Conservation (phyloP, 1,139 yeast genomes). For the Nakaseomyces delphensis region DNA sequence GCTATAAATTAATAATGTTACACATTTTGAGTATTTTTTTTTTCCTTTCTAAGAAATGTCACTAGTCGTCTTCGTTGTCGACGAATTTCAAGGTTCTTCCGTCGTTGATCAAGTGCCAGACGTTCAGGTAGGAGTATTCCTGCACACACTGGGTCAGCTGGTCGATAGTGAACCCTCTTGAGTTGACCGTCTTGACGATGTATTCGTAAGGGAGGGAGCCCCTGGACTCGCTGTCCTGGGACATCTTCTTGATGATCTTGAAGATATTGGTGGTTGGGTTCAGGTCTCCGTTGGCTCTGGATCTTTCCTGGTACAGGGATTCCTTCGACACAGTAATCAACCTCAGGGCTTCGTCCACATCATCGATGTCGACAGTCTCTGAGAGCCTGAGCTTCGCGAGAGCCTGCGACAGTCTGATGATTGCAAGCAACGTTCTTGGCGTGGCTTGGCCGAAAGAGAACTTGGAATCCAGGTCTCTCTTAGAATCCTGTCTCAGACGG, state of each 20-base stretch:
- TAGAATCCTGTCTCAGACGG: slow-evolving; percentile 85
- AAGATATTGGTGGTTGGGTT: slow-evolving; percentile 53
- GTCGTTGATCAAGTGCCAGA: slow-evolving; percentile 70
- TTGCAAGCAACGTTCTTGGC: slow-evolving; percentile 88
- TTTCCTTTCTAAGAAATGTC: too few relatives aligned
- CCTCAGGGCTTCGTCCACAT: slow-evolving; percentile 93
- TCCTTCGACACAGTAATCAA: slow-evolving; percentile 79
- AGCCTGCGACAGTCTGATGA: slow-evolving; percentile 89
- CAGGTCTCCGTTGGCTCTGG: slow-evolving; percentile 43
- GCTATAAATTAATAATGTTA: too few relatives aligned
- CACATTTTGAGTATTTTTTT: too few relatives aligned
- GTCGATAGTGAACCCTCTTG: slow-evolving; percentile 75
- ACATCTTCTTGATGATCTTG: slow-evolving; percentile 37
- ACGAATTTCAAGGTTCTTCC: slow-evolving; percentile 41
- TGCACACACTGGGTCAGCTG: slow-evolving; percentile 68
- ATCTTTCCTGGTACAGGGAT: slow-evolving; percentile 55
- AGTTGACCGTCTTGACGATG: slow-evolving; percentile 61
- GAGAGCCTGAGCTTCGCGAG: slow-evolving; percentile 83
- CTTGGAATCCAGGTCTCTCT: slow-evolving; percentile 63
- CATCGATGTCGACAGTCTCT: slow-evolving; percentile 58
- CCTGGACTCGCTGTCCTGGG: slow-evolving; percentile 33
- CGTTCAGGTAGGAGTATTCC: slow-evolving; percentile 62
- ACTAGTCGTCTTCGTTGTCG: slow-evolving; percentile 27
- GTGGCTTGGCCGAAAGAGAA: slow-evolving; percentile 85
- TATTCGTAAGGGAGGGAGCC: slow-evolving; percentile 46